Evolutionary conservation across 139 green algal genomes (phyloP), one percentile per base, ranked within the genome.

Genomic region (Chlamydomonas urium): DNA sequence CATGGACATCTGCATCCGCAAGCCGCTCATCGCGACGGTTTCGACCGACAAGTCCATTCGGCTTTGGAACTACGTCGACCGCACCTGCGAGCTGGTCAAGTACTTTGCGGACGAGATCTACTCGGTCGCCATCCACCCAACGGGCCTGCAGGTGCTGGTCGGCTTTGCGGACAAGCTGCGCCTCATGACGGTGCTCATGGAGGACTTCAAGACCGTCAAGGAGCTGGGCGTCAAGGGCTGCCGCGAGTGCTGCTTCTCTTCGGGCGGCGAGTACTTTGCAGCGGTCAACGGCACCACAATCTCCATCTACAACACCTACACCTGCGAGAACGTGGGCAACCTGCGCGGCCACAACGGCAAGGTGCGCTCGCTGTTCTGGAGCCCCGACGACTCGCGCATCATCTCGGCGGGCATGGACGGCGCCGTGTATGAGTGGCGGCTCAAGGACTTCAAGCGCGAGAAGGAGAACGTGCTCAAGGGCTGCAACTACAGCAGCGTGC

Each of bases 161-260:
- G 93, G 93, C 0, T 96, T 96, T 80, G 81, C 85, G 1, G 93
- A 97, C 86, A 96, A 95, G 86, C 83, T 97, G 70, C 88, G 92
- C 26, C 84, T 97, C 29, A 88, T 96, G 79, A 87, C 85, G 10
- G 82, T 97, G 23, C 81, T 96, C 24, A 90, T 94, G 80, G 90
- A 96, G 72, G 89, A 92, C 69, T 73, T 93, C 33, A 84, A 81
- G 72, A 70, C 56, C 0, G 65, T 90, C 48, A 90, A 87, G 66
- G 82, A 90, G 79, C 45, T 97, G 26, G 72, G 74, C 48, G 90
- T 97, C 77, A 95, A 94, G 80, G 86, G 70, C 0, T 93, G 89
- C 73, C 74, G 79, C 6, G 90, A 67, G 33, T 67, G 60, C 60
- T 67, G 60, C 29, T 67, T 67, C 33, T 67, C 60, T 26, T 45